A percentile compares a stretch with the other conserved stretches of the same genome.
Evolutionary conservation across 1,139 yeast genomes (phyloP).

Genomic region (Debaryomyces udenii): DNA sequence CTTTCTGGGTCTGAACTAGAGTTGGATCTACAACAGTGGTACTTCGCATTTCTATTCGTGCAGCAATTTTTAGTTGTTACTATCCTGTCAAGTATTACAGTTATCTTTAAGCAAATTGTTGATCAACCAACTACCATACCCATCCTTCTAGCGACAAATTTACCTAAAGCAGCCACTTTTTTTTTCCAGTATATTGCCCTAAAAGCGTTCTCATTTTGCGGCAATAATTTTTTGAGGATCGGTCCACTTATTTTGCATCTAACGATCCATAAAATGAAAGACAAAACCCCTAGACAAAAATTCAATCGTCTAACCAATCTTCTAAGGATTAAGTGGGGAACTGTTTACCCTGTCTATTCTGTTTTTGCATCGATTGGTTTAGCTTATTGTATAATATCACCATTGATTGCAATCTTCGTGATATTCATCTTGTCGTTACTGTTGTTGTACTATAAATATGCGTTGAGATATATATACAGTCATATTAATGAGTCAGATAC

Average conservation of each 20-base stretch:
- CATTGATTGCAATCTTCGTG: slow-evolving; percentile 68
- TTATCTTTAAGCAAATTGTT: slow-evolving; percentile 63
- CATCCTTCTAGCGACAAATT: slow-evolving; percentile 65
- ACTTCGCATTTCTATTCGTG: slow-evolving; percentile 68
- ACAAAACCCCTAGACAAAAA: slow-evolving; percentile 63
- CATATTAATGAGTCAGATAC: slow-evolving; percentile 61
- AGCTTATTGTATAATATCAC: slow-evolving; percentile 77
- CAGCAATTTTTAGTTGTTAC: slow-evolving; percentile 86
- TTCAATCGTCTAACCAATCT: slow-evolving; percentile 47
- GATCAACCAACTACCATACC: slow-evolving; percentile 77
- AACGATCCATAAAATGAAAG: slow-evolving; percentile 40
- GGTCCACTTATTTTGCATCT: slow-evolving; percentile 46
- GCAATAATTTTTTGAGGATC: slow-evolving; percentile 63
- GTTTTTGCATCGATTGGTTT: slow-evolving; percentile 77
- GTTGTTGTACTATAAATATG: slow-evolving; percentile 68
- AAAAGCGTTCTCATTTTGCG: slow-evolving; percentile 74
- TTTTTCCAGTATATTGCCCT: slow-evolving; percentile 74
- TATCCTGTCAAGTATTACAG: slow-evolving; percentile 77
- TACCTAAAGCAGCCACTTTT: slow-evolving; percentile 82
- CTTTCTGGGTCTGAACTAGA: slow-evolving; percentile 61
- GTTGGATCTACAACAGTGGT: slow-evolving; percentile 67
- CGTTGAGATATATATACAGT: slow-evolving; percentile 57
- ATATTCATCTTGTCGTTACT: slow-evolving; percentile 59
- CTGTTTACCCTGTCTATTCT: slow-evolving; percentile 73
- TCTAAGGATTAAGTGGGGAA: slow-evolving; percentile 69